Conservation (phyloP, 306 rosid species). For the Prunus fruticosa region DNA sequence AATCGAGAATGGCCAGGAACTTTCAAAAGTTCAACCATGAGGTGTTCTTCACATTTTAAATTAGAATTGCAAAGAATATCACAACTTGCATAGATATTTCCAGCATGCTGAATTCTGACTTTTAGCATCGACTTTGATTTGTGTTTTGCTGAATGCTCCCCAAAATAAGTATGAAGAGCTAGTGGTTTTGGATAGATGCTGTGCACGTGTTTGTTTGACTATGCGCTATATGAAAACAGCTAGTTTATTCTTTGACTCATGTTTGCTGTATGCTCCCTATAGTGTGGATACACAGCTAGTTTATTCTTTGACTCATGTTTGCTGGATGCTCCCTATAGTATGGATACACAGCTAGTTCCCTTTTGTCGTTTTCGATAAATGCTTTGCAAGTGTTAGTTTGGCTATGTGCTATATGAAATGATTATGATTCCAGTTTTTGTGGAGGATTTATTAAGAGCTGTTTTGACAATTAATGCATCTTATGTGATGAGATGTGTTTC, state of each 20-base stretch:
- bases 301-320: background rate
- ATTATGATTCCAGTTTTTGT: background rate
- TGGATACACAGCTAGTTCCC: background rate
- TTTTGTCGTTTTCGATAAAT: background rate
- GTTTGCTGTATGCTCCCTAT: background rate
- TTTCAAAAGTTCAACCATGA: background rate
- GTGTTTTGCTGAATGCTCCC: background rate
- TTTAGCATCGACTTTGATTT: background rate
- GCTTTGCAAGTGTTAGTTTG: background rate
- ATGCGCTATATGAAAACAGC: background rate
- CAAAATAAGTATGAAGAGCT: background rate
- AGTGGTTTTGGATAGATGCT: background rate
- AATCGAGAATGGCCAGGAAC: background rate
- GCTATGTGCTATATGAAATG: background rate
- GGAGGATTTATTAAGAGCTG: background rate
- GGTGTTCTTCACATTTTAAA: background rate
- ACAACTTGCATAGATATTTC: background rate
- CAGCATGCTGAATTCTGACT: slow-evolving; percentile 1
- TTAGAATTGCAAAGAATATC: background rate
- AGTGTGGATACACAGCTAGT: background rate
- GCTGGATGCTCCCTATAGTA: background rate
- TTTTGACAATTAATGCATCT: slow-evolving; percentile 9
- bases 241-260: background rate
- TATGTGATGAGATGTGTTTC: slow-evolving; percentile 1
- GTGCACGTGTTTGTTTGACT: background rate